A percentile compares a stretch with the other conserved stretches of the same genome.
These are phyloP conservation scores for Cercospora berteroae DNA, from an alignment of 2,329 filamentous ascomycete species.

Conservation along the genomic window DNA sequence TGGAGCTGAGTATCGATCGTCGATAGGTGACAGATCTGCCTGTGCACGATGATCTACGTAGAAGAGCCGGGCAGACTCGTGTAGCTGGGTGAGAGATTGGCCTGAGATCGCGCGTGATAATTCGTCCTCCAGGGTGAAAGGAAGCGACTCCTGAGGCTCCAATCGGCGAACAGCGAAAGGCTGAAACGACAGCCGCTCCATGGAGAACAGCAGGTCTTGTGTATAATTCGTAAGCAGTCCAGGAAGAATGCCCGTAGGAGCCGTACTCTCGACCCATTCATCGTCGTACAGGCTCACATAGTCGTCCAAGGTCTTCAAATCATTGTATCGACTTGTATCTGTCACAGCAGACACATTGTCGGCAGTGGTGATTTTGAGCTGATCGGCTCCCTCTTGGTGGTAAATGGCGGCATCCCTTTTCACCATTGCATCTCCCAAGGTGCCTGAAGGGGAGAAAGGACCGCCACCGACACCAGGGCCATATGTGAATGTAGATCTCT, in stretches of 20 bases:
- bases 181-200: slow-evolving; percentile 48
- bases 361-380: background rate
- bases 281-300: slow-evolving; percentile 45
- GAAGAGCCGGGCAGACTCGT: slow-evolving; percentile 44
- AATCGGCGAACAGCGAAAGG: slow-evolving; percentile 43
- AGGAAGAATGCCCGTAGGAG: slow-evolving; percentile 39
- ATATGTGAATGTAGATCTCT: background rate
- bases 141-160: slow-evolving; percentile 35
- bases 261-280: slow-evolving; percentile 40
- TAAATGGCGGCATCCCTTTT: background rate
- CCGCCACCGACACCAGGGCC: slow-evolving; percentile 6
- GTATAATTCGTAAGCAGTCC: slow-evolving; percentile 49
- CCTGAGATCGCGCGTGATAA: slow-evolving; percentile 37
- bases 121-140: slow-evolving; percentile 40
- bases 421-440: background rate
- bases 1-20: slow-evolving; percentile 41
- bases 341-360: slow-evolving; percentile 1
- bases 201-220: slow-evolving; percentile 49
- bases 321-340: slow-evolving; percentile 16
- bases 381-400: background rate
- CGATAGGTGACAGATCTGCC: slow-evolving; percentile 21
- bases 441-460: slow-evolving; percentile 3
- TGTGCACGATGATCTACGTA: slow-evolving; percentile 46
- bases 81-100: slow-evolving; percentile 37
- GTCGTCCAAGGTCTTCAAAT: slow-evolving; percentile 34